phyloP scores from a whole-genome alignment of 2,329 filamentous ascomycete genomes.

The Exophiala oligosperma region DNA sequence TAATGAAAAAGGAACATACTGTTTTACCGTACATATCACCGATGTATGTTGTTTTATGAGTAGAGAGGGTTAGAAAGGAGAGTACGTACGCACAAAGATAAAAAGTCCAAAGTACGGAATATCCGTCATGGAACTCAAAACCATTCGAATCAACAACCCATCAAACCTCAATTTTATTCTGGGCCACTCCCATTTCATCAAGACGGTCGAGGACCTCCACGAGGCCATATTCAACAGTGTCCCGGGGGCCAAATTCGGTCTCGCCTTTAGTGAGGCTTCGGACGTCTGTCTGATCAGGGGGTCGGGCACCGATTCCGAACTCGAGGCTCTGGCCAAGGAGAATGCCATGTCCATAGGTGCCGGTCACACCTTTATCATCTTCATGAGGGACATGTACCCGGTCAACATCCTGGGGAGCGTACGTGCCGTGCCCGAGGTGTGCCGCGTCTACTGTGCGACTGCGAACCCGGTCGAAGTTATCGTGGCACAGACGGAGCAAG shows the following conservation, averaged over 20 bases:
- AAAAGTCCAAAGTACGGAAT: too few relatives aligned
- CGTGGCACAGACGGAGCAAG: constrained; percentile 2
- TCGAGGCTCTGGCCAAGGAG: background rate
- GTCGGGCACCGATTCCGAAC: constrained; percentile 1
- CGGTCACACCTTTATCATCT: constrained; percentile 1
- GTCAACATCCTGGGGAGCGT: background rate
- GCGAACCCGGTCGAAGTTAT: constrained; percentile 2
- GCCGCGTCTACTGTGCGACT: background rate
- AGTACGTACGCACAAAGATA: too few relatives aligned
- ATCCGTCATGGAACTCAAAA: background rate
- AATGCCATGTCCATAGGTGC: background rate
- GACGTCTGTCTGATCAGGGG: background rate
- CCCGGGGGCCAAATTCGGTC: constrained; percentile 1
- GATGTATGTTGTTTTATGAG: too few relatives aligned
- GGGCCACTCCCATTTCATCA: constrained; percentile 1
- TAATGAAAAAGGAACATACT: too few relatives aligned
- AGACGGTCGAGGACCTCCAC: constrained; percentile 2
- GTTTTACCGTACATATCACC: too few relatives aligned
- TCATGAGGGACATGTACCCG: constrained; percentile 1
- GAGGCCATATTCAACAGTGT: constrained; percentile 4
- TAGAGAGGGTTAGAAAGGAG: too few relatives aligned
- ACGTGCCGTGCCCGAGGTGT: background rate
- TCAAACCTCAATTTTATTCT: constrained; percentile 1
- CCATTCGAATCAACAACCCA: background rate
- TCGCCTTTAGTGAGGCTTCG: constrained; percentile 2